Conservation (phyloP, 2,329 filamentous ascomycete genomes). For the Botryotinia convoluta region DNA sequence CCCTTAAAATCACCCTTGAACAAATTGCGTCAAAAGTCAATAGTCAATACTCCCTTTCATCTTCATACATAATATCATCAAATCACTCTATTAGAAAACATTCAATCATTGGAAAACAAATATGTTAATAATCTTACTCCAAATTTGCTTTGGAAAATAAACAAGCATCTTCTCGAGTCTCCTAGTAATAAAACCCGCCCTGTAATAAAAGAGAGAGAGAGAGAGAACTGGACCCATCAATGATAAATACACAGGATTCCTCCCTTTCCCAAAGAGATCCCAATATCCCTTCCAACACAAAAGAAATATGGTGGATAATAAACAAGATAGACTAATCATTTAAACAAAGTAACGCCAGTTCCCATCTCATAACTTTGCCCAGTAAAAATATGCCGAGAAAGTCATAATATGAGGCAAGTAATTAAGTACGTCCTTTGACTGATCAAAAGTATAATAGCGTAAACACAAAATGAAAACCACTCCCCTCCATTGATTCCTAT, state of each 20-base stretch:
- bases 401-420: slow-evolving; percentile 8
- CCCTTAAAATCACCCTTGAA: neutral
- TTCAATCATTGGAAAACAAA: neutral
- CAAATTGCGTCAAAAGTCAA: neutral
- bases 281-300: neutral
- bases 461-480: slow-evolving; percentile 1
- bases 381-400: neutral
- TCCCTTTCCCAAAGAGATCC: slow-evolving; percentile 3
- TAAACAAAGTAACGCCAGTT: slow-evolving; percentile 7
- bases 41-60: neutral
- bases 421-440: slow-evolving; percentile 15
- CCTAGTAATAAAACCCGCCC: neutral
- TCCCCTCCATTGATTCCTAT: slow-evolving; percentile 9
- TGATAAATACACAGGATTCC: slow-evolving; percentile 15
- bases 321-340: slow-evolving; percentile 11
- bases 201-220: slow-evolving; percentile 3
- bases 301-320: slow-evolving; percentile 4
- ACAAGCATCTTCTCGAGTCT: neutral
- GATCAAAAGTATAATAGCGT: slow-evolving; percentile 16
- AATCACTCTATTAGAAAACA: neutral
- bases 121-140: neutral
- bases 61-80: neutral
- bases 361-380: slow-evolving; percentile 6
- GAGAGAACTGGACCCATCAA: neutral
- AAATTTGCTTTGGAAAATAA: slow-evolving; percentile 1